Evolutionary conservation across 192 early-diverging fungal species (phyloP), one percentile per base, ranked within the genome.

Genomic region (Coemansia sp.): DNA sequence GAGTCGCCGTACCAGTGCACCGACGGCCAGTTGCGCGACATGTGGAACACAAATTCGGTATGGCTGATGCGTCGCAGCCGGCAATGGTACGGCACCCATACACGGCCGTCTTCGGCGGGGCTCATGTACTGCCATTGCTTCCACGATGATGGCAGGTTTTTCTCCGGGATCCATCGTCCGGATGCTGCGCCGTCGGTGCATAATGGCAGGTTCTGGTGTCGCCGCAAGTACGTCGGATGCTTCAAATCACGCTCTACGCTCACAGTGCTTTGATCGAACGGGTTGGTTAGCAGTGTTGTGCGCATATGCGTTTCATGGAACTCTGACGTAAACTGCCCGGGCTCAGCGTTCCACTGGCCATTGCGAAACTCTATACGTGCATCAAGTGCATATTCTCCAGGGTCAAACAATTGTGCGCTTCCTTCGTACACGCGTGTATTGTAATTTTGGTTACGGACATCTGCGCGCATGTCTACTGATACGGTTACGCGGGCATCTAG

Each of bases 1-100:
- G 74, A 77, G 59, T 77, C 74, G 12, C 74, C 74, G 52, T 65
- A 77, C 74, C 74, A 77, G 48, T 77, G 74, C 25, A 77, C 55
- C 1, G 69, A 63, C 14, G 68, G 62, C 23, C 60, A 53, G 17
- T 0, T 25, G 8, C 19, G 28, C 11, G 68, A 64, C 68, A 70
- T 71, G 44, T 68, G 65, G 61, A 64, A 64, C 3, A 58, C 59
- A 57, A 77, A 77, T 55, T 77, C 65, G 0, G 65, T 51, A 26
- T 77, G 54, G 57, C 61, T 67, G 36, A 77, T 64, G 2, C 61
- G 64, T 2, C 69, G 74, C 64, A 71, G 15, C 0, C 74, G 60
- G 49, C 74, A 77, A 22, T 60, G 48, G 57, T 77, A 77, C 15
- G 74, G 74, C 10, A 77, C 31, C 68, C 69, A 77, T 0, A 71